Evolutionary conservation across 108 stramenopile genomes (phyloP), one percentile per base, ranked within the genome.

Genomic region (Cyclotella distinguenda): DNA sequence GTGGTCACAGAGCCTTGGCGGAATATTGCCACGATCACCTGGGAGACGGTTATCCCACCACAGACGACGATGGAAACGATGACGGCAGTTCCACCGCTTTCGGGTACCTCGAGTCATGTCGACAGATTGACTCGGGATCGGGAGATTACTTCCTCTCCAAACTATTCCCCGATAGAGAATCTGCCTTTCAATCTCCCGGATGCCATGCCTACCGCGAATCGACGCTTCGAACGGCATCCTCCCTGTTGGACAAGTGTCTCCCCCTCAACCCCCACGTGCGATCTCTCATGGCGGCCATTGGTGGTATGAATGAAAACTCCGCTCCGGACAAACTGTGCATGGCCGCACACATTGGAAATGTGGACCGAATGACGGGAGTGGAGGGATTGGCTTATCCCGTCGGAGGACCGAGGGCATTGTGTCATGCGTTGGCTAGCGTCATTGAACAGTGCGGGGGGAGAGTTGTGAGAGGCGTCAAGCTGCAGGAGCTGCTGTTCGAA

Each of bases 301-400:
- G 94, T 12, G 89, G 89, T 83, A 74, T 79, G 45, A 80, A 75
- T 38, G 91, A 95, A 64, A 85, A 91, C 49, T 31, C 93, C 9
- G 50, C 66, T 57, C 94, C 94, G 6, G 86, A 85, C 47, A 74
- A 78, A 38, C 80, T 87, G 4, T 90, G 91, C 60, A 89, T 95
- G 91, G 94, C 83, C 35, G 88, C 85, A 18, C 91, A 93, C 72
- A 77, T 93, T 8, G 81, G 84, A 11, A 86, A 91, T 65, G 43
- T 89, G 2, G 81, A 83, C 51, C 74, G 84, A 18, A 73, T 76
- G 58, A 60, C 82, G 16, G 78, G 81, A 59, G 83, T 78, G 33
- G 91, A 92, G 73, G 94, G 90, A 10, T 70, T 91, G 76, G 55
- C 83, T 33, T 92, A 95, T 59, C 94, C 94, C 6, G 75, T 95